Evolutionary conservation across 306 rosid species (phyloP).

Genomic region (Delonix regia): DNA sequence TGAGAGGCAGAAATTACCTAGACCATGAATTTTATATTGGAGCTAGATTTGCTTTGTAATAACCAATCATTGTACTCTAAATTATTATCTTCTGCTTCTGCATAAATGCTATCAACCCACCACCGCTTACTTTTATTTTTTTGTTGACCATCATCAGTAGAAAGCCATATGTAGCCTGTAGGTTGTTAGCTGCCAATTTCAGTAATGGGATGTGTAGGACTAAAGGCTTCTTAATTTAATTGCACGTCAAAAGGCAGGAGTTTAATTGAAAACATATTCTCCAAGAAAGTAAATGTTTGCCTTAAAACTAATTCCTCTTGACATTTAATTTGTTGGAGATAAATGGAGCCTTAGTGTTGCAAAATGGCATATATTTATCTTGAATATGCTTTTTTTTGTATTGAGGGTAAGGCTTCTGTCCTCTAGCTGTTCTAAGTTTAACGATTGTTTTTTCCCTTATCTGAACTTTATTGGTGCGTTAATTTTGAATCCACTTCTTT

Average conservation of each 20-base stretch:
- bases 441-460: background rate
- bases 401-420: background rate
- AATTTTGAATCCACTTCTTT: slow-evolving; percentile 26
- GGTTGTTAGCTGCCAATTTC: slow-evolving; percentile 15
- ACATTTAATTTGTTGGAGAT: slow-evolving; percentile 19
- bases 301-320: background rate
- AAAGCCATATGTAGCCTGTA: background rate
- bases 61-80: slow-evolving; percentile 7
- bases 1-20: slow-evolving; percentile 17
- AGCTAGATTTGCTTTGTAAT: slow-evolving; percentile 6
- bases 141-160: background rate
- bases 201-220: background rate
- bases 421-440: slow-evolving; percentile 20
- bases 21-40: slow-evolving; percentile 14
- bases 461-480: slow-evolving; percentile 8
- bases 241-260: slow-evolving; percentile 6
- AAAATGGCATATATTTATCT: slow-evolving; percentile 10
- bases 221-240: background rate
- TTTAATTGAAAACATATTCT: background rate
- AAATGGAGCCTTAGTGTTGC: slow-evolving; percentile 14
- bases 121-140: background rate
- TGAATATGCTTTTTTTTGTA: background rate
- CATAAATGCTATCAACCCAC: background rate
- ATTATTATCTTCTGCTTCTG: slow-evolving; percentile 5
- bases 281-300: slow-evolving; percentile 14